Conservation (phyloP, 306 rosid species). For the Prinsepia uniflora region DNA sequence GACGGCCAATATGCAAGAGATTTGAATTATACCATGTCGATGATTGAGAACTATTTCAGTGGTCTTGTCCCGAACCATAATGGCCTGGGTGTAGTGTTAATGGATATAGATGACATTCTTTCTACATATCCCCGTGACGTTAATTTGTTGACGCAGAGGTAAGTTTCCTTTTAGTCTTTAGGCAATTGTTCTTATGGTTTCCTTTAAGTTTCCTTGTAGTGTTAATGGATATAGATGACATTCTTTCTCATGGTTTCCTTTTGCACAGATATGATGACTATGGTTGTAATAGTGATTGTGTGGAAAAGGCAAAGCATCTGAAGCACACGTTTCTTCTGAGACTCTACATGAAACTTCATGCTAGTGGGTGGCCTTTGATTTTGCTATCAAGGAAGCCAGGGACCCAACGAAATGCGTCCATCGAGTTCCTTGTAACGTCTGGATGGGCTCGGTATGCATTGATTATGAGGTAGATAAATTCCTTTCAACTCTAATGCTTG, state of each 20-base stretch:
- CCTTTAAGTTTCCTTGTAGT: too few species aligned
- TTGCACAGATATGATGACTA: slow-evolving; percentile 36
- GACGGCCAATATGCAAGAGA: slow-evolving; percentile 72
- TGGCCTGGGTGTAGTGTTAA: slow-evolving; percentile 54
- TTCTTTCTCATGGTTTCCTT: slow-evolving; percentile 1
- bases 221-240: too few species aligned
- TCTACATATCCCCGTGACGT: slow-evolving; percentile 24
- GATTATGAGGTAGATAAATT: slow-evolving; percentile 60
- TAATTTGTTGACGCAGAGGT: slow-evolving; percentile 37
- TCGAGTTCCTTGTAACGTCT: slow-evolving; percentile 45
- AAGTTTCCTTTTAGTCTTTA: slow-evolving; percentile 5
- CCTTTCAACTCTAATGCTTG: not conserved
- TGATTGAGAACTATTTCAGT: slow-evolving; percentile 53
- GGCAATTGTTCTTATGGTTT: not conserved
- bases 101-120: slow-evolving; percentile 68
- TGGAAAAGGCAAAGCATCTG: slow-evolving; percentile 41
- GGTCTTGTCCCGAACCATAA: slow-evolving; percentile 28
- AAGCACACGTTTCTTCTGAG: slow-evolving; percentile 43
- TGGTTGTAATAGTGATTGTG: slow-evolving; percentile 35
- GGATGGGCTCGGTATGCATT: slow-evolving; percentile 65
- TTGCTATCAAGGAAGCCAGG: slow-evolving; percentile 55
- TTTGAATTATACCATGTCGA: slow-evolving; percentile 41
- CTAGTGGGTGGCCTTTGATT: slow-evolving; percentile 67
- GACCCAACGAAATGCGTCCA: slow-evolving; percentile 40
- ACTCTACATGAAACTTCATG: slow-evolving; percentile 47